These are phyloP conservation scores for Penicillium sp. DNA, from an alignment of 2,329 filamentous ascomycete species.

Conservation along the genomic window DNA sequence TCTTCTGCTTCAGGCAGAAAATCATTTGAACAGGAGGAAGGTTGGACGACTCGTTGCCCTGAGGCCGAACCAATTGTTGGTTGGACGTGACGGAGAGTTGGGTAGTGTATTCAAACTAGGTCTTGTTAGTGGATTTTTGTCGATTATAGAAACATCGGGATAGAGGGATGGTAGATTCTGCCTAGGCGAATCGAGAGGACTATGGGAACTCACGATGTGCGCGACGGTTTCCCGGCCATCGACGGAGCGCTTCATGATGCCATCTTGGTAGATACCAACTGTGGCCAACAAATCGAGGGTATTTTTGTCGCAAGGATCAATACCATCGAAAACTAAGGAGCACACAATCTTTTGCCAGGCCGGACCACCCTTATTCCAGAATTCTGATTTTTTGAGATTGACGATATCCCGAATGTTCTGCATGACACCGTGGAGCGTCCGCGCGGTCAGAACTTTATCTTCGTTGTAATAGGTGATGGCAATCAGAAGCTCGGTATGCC, in stretches of 20 bases:
- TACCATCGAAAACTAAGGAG: conserved; percentile 92
- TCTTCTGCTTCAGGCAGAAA: conserved; percentile 97
- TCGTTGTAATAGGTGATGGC: conserved; percentile 99
- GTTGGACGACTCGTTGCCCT: conserved; percentile 75
- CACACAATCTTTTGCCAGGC: conserved; percentile 99
- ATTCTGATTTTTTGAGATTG: conserved; percentile 95
- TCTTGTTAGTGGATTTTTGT: neutral
- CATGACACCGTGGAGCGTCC: conserved; percentile 96
- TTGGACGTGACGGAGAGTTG: conserved; percentile 92
- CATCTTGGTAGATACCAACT: conserved; percentile 94
- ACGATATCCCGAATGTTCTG: conserved; percentile 97
- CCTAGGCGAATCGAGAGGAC: neutral
- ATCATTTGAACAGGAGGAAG: conserved; percentile 97
- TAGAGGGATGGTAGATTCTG: neutral
- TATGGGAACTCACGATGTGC: conserved; percentile 61
- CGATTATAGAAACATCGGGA: neutral
- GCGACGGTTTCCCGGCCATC: conserved; percentile 93
- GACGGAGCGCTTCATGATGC: conserved; percentile 96
- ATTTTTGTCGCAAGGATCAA: conserved; percentile 94
- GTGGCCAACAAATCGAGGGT: conserved; percentile 89
- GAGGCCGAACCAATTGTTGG: conserved; percentile 89
- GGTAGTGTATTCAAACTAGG: conserved; percentile 85
- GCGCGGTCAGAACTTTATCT: conserved; percentile 87
- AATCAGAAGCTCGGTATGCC: conserved; percentile 93
- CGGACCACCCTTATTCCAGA: conserved; percentile 97